Evolutionary conservation across 805 yeast genomes (phyloP).

Genomic region (Metschnikowia amazonensis): DNA sequence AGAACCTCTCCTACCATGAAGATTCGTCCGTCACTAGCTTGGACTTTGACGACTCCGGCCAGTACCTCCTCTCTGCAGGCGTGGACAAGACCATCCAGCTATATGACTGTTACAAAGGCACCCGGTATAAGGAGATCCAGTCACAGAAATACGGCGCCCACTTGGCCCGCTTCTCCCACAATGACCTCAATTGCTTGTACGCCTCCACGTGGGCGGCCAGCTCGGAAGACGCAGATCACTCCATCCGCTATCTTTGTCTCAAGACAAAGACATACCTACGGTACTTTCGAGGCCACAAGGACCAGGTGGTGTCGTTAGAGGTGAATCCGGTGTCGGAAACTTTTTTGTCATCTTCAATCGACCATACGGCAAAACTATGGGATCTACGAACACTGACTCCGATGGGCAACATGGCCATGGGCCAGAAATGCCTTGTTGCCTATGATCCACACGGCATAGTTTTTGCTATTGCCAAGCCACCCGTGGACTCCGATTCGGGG

Average conservation of each 20-base stretch:
- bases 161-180: constrained; percentile 78
- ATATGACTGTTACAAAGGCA: constrained; percentile 71
- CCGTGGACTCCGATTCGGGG: constrained; percentile 11
- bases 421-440: constrained; percentile 56
- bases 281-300: constrained; percentile 85
- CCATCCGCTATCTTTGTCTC: constrained; percentile 70
- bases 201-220: constrained; percentile 60
- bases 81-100: constrained; percentile 80
- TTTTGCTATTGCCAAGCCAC: constrained; percentile 54
- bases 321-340: constrained; percentile 66
- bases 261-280: constrained; percentile 76
- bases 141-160: constrained; percentile 93
- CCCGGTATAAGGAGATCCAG: constrained; percentile 61
- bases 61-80: constrained; percentile 68
- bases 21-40: constrained; percentile 60
- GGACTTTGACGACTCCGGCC: constrained; percentile 83
- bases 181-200: constrained; percentile 66
- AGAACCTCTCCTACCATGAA: constrained; percentile 49
- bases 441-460: constrained; percentile 84
- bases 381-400: constrained; percentile 68
- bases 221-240: constrained; percentile 54
- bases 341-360: constrained; percentile 66
- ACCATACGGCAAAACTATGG: constrained; percentile 83
- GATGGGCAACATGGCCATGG: constrained; percentile 53
- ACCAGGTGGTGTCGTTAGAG: constrained; percentile 66